Conservation (phyloP, 495 filamentous ascomycete species). For the Daldinia grandis region DNA sequence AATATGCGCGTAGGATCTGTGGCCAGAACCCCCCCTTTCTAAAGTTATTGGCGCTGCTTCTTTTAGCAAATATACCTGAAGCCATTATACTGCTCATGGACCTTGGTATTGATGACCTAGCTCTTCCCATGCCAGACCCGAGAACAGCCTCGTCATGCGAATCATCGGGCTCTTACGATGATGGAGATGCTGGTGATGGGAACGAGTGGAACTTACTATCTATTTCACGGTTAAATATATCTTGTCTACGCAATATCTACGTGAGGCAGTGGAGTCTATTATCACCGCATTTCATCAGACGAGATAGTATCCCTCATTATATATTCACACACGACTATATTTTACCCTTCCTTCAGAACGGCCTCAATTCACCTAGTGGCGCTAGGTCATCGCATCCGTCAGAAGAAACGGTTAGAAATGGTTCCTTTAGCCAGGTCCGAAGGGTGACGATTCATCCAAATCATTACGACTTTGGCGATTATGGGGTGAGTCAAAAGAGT, state of each 20-base stretch:
- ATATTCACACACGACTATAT: neutral
- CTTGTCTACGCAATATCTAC: neutral
- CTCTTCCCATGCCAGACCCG: neutral
- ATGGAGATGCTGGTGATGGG: neutral
- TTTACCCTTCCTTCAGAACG: neutral
- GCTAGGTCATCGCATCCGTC: neutral
- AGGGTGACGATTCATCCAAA: constrained; percentile 2
- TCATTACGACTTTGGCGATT: neutral
- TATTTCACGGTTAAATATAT: neutral
- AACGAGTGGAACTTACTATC: neutral
- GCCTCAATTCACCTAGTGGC: neutral
- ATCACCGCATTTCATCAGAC: neutral
- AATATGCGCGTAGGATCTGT: neutral
- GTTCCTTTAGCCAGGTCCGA: neutral
- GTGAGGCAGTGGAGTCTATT: constrained; percentile 2
- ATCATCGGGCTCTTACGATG: neutral
- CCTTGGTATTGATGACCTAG: neutral
- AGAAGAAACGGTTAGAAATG: neutral
- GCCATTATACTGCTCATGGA: neutral
- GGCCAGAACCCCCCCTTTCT: neutral
- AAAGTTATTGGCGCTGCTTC: neutral
- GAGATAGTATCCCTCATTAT: neutral
- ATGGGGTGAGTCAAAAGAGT: neutral
- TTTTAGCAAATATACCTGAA: neutral
- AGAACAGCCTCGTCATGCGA: neutral